These are phyloP conservation scores for Asterochloris sp. DNA, from an alignment of 139 green algal species.

Conservation along the genomic window DNA sequence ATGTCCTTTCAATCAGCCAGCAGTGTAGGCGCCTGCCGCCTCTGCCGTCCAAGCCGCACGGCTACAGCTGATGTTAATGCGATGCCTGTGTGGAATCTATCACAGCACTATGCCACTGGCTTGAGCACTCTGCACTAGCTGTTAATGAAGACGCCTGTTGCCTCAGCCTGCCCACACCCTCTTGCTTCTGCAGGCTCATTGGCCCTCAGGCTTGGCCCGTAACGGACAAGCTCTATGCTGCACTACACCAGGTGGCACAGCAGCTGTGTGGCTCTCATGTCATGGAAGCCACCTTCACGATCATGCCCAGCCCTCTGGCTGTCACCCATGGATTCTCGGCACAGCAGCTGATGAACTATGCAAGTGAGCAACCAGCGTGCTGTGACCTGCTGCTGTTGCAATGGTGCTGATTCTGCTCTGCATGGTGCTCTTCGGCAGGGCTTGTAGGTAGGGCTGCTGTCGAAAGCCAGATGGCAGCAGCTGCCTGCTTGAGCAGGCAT, in stretches of 20 bases:
- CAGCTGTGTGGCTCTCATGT: constrained; percentile 4
- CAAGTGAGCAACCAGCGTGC: background rate
- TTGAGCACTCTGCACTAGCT: too few relatives aligned
- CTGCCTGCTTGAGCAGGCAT: too few relatives aligned
- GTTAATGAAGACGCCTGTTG: too few relatives aligned
- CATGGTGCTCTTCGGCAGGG: background rate
- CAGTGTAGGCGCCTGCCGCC: too few relatives aligned
- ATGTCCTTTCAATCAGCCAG: too few relatives aligned
- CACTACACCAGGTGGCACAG: constrained; percentile 13
- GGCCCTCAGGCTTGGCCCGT: constrained; percentile 7
- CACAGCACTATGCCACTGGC: too few relatives aligned
- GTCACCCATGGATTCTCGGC: background rate
- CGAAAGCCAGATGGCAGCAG: too few relatives aligned
- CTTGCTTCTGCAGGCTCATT: constrained; percentile 1
- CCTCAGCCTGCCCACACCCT: too few relatives aligned
- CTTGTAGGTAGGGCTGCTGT: too few relatives aligned
- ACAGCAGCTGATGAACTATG: background rate
- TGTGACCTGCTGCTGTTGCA: background rate
- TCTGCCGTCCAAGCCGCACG: too few relatives aligned
- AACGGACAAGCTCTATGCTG: background rate
- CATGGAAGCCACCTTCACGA: background rate
- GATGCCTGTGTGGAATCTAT: too few relatives aligned
- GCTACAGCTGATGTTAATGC: too few relatives aligned
- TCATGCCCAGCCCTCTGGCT: background rate
- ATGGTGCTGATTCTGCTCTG: background rate